Base-by-base conservation (phyloP, 495 filamentous ascomycete genomes). In the Choiromyces venosus region DNA sequence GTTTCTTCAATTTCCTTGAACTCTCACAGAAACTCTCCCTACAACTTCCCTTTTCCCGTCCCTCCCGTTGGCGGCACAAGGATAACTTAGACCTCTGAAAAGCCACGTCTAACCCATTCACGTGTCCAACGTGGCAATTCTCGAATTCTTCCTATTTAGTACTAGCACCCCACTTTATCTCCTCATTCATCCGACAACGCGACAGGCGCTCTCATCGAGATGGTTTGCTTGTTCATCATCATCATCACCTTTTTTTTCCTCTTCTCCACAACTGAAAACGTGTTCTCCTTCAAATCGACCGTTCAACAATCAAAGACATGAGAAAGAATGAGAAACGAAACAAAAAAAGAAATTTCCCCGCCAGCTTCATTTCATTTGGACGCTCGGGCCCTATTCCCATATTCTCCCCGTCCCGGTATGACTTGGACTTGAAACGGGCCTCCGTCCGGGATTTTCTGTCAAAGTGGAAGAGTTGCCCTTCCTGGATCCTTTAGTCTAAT, bases 121-220 rank as follows among this genome's bases (percentile, higher is more conserved):
- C 52, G 52, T 61, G 52, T 61, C 52, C 52, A 61, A 61, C 52
- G 52, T 61, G 52, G 52, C 52, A 61, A 61, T 61, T 61, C 52
- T 61, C 52, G 52, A 61, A 61, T 29, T 1, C 52, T 61, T 61
- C 52, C 52, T 61, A 61, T 61, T 61, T 61, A 61, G 52, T 61
- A 14, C 52, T 61, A 61, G 52, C 52, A 61, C 25, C 18, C 9
- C 46, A 56, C 46, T 61, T 18, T 61, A 29, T 61, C 52, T 61
- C 25, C 52, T 61, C 25, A 29, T 61, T 29, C 52, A 61, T 61
- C 52, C 52, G 52, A 61, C 52, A 61, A 33, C 52, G 52, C 52
- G 25, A 33, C 52, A 33, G 52, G 52, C 3, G 25, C 52, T 61
- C 52, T 61, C 25, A 61, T 33, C 10, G 52, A 33, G n/a, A 33